Evolutionary conservation across 805 yeast species (phyloP), one percentile per base, ranked within the genome.

Genomic region (Candida nemodendra): DNA sequence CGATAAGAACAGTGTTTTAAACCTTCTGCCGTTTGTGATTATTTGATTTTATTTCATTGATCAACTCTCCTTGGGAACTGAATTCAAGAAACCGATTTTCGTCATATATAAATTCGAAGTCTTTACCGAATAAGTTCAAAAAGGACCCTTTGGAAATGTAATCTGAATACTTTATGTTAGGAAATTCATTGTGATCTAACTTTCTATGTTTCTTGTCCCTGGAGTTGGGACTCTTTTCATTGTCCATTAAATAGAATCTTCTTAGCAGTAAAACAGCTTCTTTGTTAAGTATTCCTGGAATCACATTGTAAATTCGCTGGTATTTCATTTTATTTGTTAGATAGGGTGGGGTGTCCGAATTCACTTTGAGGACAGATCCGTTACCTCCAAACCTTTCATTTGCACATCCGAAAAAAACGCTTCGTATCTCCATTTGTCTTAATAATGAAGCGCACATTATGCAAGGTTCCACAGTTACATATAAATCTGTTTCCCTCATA

Each of bases 381-480:
- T 90, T 90, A 0, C 99, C 98, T 0, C 99, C 99, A 64, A 93
- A 93, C 31, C 98, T 64, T 45, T 91, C 98, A 58, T 93, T 93
- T 0, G 88, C 93, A 54, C 96, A 90, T 0, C 99, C 98, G 54
- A 87, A 93, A 31, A 80, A 79, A 1, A 91, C 96, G 27, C 69
- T 67, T 21, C 76, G 62, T 9, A 93, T 78, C 2, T 84, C 82
- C 31, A 90, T 59, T 51, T 93, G 99, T 41, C 90, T 72, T 27
- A 93, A 63, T 2, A 95, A 89, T 27, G 93, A 79, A 0, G 96
- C 98, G 66, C 99, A 93, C 99, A 93, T 93, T 6, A 93, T 84
- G 57, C 99, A 93, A 0, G 99, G 99, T 61, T 93, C 99, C 0
- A 93, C 97, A 0, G 98, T 89, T 18, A 93, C 99, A 59, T 89